Base-by-base conservation (phyloP, 768 basidiomycete species). In the Mycena alexandri region DNA sequence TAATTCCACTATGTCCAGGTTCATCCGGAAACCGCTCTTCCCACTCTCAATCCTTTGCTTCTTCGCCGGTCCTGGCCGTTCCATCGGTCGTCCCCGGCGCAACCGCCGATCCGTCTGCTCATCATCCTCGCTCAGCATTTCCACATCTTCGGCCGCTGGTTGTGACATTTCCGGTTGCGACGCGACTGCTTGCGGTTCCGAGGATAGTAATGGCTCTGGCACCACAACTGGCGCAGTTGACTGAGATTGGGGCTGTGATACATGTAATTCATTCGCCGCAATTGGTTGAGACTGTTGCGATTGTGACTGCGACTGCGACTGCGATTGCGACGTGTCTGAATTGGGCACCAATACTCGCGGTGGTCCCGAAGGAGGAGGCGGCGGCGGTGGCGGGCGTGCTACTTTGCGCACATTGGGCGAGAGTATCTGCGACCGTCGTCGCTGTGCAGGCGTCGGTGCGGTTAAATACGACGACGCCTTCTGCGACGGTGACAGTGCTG, bases 341-440 rank as follows among this genome's bases (percentile, higher is more conserved):
- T 88, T 85, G 5, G 87, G 87, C 10, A 82, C 88, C 24, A 89
- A 74, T n/a, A 89, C 79, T 19, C 78, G 80, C 34, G 74, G 79
- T 7, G 82, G 78, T 24, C 80, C 83, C 51, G 73, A 71, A 58
- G 75, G 69, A 41, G 74, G 74, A 47, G 71, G 68, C 66, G 75
- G 73, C 42, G 80, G 74, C 53, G 72, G 72, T 5, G 76, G 74
- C 10, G 88, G 85, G 9, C 80, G 81, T 52, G 84, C 83, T 33
- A 89, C 83, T 73, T 82, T 86, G 47, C 86, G 84, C 36, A 70
- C 73, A 47, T 67, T 74, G 43, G 76, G 77, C 33, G 74, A 61
- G 24, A 47, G 17, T 12, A 52, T 36, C 38, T 34, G 47, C 50
- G 61, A 25, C 50, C 46, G n/a, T 47, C 57, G 61, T 61, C 60